phyloP scores from a whole-genome alignment of 768 basidiomycete species.

The Auricularia auricula-judae region DNA sequence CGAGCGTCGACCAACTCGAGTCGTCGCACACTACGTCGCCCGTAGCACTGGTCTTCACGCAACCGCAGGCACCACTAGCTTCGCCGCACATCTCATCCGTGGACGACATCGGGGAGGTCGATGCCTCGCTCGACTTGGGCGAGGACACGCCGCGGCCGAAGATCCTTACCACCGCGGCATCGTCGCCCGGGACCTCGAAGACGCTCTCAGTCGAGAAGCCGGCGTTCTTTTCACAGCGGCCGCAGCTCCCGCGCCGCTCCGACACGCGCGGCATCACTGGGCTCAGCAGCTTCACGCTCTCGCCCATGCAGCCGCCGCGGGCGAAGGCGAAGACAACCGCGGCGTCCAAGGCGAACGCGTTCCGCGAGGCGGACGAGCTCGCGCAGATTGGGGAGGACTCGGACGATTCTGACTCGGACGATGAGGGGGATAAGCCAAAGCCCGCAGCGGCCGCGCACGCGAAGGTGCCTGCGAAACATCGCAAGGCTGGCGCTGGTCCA shows the following conservation, averaged over 20 bases:
- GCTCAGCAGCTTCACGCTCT: background rate
- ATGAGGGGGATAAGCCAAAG: background rate
- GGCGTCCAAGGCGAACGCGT: background rate
- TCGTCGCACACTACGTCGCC: background rate
- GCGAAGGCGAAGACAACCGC: background rate
- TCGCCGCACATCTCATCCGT: background rate
- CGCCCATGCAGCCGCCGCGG: background rate
- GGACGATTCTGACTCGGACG: no score
- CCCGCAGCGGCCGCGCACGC: background rate
- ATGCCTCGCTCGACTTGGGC: background rate
- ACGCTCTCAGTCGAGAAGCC: background rate
- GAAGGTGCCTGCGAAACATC: background rate
- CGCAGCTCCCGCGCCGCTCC: background rate
- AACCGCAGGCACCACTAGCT: background rate
- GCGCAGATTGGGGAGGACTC: background rate
- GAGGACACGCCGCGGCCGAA: background rate
- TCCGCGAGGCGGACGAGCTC: background rate
- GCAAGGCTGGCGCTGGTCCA: background rate
- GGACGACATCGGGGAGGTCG: background rate
- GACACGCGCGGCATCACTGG: background rate
- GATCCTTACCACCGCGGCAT: background rate
- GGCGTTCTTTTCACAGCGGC: background rate
- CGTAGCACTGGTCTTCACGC: background rate
- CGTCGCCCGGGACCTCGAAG: background rate
- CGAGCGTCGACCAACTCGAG: background rate